Conservation (phyloP, 192 early-diverging fungal species). For the Mortierella alpina region DNA sequence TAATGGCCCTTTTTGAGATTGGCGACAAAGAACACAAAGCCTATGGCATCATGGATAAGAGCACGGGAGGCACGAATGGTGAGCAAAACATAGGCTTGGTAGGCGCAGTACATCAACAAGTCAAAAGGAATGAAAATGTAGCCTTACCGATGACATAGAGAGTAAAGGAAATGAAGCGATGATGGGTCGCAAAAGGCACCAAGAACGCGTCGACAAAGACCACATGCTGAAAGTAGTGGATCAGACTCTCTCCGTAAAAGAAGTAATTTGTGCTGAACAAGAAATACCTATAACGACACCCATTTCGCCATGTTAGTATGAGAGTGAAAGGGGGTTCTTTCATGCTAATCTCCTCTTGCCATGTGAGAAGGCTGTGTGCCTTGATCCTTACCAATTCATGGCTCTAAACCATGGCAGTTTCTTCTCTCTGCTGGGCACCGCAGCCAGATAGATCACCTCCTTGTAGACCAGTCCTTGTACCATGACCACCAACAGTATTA, state of each 20-base stretch:
- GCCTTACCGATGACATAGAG: constrained; percentile 84
- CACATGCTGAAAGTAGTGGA: constrained; percentile 87
- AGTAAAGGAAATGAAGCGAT: constrained; percentile 92
- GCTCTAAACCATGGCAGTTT: constrained; percentile 91
- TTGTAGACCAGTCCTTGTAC: constrained; percentile 89
- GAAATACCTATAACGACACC: constrained; percentile 74
- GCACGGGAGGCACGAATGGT: not conserved
- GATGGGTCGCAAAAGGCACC: constrained; percentile 88
- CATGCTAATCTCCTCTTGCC: too few species aligned
- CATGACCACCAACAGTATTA: constrained; percentile 85
- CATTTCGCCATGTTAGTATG: too few species aligned
- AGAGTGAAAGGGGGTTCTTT: too few species aligned
- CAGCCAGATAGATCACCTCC: constrained; percentile 91
- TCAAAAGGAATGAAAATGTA: not conserved
- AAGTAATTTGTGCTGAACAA: constrained; percentile 91
- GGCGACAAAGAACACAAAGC: constrained; percentile 93
- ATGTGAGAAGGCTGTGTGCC: too few species aligned
- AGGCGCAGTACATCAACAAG: not conserved
- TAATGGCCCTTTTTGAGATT: constrained; percentile 94
- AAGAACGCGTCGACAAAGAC: constrained; percentile 88
- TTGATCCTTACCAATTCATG: constrained; percentile 77
- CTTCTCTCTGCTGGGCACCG: constrained; percentile 82
- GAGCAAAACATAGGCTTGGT: not conserved
- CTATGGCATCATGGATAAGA: constrained; percentile 23
- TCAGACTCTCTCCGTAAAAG: constrained; percentile 93